These are phyloP conservation scores for Sarcomyxa edulis DNA, from an alignment of 768 basidiomycete genomes.

Conservation along the genomic window DNA sequence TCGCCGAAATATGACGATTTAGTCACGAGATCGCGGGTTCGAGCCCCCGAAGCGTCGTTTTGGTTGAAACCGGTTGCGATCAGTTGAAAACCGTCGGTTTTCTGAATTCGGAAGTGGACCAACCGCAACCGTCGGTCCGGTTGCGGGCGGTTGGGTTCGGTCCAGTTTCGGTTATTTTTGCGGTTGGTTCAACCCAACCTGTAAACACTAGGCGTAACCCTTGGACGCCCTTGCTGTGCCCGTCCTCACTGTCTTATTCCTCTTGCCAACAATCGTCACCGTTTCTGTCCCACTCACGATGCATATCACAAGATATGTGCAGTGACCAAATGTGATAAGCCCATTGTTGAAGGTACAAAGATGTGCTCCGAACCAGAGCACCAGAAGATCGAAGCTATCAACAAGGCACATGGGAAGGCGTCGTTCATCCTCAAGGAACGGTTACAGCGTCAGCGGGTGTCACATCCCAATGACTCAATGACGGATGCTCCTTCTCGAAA, in stretches of 20 bases:
- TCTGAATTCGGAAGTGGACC: too few species aligned
- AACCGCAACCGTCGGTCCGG: too few species aligned
- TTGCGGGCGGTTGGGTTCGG: too few species aligned
- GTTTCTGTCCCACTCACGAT: conserved; percentile 10
- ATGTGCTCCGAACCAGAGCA: conserved; percentile 6
- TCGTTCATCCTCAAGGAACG: conserved; percentile 6
- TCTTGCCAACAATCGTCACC: conserved; percentile 7
- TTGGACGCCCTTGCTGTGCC: conserved; percentile 13
- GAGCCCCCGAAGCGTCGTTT: too few species aligned
- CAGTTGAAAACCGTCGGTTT: too few species aligned
- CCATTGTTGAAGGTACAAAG: not conserved
- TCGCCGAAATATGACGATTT: too few species aligned
- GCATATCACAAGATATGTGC: conserved; percentile 4
- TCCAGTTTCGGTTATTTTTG: too few species aligned
- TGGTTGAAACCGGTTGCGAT: too few species aligned
- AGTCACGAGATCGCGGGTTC: too few species aligned
- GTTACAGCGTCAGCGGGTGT: not conserved
- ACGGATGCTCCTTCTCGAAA: too few species aligned
- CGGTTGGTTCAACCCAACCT: too few species aligned
- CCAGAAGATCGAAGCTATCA: conserved; percentile 7
- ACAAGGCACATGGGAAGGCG: conserved; percentile 3
- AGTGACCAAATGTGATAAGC: conserved; percentile 4
- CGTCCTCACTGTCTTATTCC: conserved; percentile 6
- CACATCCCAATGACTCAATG: conserved; percentile 2
- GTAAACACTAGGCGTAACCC: too few species aligned